phyloP scores from a whole-genome alignment of 2,329 filamentous ascomycete species.

The Colletotrichum godetiae region DNA sequence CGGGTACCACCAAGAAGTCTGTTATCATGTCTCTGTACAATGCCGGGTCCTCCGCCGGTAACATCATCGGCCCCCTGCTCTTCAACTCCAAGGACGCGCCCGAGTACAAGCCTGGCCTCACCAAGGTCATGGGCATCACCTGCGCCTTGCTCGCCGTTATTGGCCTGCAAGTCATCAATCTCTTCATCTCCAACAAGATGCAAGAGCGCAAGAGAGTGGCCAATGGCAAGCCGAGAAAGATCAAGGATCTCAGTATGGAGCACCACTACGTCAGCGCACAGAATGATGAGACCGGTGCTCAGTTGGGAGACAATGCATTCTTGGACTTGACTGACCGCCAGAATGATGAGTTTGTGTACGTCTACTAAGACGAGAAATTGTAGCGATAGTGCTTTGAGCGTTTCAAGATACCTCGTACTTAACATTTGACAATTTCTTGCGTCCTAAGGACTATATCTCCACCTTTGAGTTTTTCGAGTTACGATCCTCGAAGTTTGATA shows the following conservation, averaged over 20 bases:
- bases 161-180: constrained; percentile 15
- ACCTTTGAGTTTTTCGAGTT: no score
- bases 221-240: constrained; percentile 69
- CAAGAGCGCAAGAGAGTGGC: constrained; percentile 65
- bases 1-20: constrained; percentile 75
- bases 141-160: constrained; percentile 52
- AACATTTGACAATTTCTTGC: background rate
- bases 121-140: constrained; percentile 65
- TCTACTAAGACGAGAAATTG: constrained; percentile 54
- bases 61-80: constrained; percentile 74
- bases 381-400: background rate
- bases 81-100: constrained; percentile 70
- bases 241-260: constrained; percentile 71
- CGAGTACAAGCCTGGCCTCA: constrained; percentile 67
- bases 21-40: constrained; percentile 73
- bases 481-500: no score
- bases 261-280: constrained; percentile 53
- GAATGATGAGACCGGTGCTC: constrained; percentile 40
- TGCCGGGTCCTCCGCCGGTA: constrained; percentile 70
- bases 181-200: constrained; percentile 55
- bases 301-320: constrained; percentile 62
- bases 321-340: constrained; percentile 72
- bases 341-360: constrained; percentile 77
- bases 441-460: no score
- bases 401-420: background rate